These are phyloP conservation scores for Verticillium nonalfalfae DNA, from an alignment of 2,329 filamentous ascomycete genomes.

Conservation along the genomic window DNA sequence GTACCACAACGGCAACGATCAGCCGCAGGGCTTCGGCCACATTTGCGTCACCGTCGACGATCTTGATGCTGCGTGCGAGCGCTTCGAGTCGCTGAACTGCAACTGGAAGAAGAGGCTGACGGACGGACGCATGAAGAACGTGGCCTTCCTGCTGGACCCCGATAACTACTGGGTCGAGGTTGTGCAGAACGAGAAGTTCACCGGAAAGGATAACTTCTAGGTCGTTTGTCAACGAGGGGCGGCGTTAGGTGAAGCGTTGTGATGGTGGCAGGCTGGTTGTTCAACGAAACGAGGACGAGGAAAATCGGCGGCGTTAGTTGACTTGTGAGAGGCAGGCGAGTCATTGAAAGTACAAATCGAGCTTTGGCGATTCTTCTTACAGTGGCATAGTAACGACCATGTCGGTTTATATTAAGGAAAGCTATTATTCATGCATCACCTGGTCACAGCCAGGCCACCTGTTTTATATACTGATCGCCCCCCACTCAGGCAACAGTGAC, in stretches of 20 bases:
- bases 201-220: conserved; percentile 46
- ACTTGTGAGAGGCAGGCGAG: too few relatives aligned
- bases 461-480: neutral
- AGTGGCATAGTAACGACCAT: too few relatives aligned
- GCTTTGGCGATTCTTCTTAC: too few relatives aligned
- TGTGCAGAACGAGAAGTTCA: conserved; percentile 71
- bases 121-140: conserved; percentile 87
- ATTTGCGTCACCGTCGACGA: conserved; percentile 86
- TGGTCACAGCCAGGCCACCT: neutral
- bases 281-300: neutral
- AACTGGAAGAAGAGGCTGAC: conserved; percentile 95
- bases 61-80: conserved; percentile 77
- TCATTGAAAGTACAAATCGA: too few relatives aligned
- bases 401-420: neutral
- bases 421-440: neutral
- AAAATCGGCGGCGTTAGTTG: neutral
- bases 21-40: conserved; percentile 92
- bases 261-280: neutral
- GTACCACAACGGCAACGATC: conserved; percentile 88
- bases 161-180: conserved; percentile 80
- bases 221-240: neutral
- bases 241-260: neutral
- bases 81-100: conserved; percentile 76
- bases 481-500: conserved; percentile 37
- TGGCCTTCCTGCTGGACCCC: conserved; percentile 86